These are phyloP conservation scores for Castanospermum australe DNA, from an alignment of 306 rosid species.

Conservation along the genomic window DNA sequence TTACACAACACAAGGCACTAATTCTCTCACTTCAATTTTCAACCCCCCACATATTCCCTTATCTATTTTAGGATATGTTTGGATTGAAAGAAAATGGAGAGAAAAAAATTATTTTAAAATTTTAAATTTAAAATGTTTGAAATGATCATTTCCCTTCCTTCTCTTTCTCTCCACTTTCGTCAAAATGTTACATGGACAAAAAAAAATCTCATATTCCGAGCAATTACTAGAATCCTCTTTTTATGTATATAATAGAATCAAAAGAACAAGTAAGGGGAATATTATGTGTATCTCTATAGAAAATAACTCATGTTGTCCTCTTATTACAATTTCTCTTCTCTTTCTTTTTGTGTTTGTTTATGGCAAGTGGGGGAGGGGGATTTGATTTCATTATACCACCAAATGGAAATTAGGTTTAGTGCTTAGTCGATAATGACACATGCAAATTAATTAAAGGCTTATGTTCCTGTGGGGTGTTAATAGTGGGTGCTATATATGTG, in stretches of 20 bases:
- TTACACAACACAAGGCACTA: conserved; percentile 35
- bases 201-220: neutral
- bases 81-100: too few relatives aligned
- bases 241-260: neutral
- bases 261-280: neutral
- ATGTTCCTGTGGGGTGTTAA: conserved; percentile 6
- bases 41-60: conserved; percentile 22
- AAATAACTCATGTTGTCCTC: conserved; percentile 8
- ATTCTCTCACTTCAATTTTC: conserved; percentile 38
- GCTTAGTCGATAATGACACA: conserved; percentile 39
- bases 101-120: too few relatives aligned
- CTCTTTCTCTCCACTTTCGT: too few relatives aligned
- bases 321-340: neutral
- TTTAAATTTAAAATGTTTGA: too few relatives aligned
- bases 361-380: conserved; percentile 25
- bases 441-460: conserved; percentile 4
- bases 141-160: too few relatives aligned
- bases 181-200: too few relatives aligned
- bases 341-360: neutral
- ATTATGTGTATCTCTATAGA: neutral
- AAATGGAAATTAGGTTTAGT: conserved; percentile 41
- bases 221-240: neutral
- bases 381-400: conserved; percentile 50
- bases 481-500: conserved; percentile 43
- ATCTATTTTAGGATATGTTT: too few relatives aligned